Base-by-base conservation (phyloP, 1,139 yeast genomes). In the Kurtzmaniella quercitrusa region DNA sequence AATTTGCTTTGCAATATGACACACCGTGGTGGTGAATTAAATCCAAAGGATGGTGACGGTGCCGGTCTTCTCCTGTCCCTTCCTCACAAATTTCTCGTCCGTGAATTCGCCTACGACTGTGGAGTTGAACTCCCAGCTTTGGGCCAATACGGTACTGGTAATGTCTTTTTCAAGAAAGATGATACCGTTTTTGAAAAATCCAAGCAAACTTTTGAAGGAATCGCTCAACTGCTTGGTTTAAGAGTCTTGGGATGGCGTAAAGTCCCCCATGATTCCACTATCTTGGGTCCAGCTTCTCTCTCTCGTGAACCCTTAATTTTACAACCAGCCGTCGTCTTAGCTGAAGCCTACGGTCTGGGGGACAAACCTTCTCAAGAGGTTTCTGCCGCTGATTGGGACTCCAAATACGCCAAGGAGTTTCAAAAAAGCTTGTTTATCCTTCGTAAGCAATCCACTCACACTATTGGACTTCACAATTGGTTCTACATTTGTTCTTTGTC, bases 21-120 rank as follows among this genome's bases (percentile, higher is more conserved):
- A 50, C 98, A 93, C 66, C 81, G 98, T 70, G 98, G 98, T 61
- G 98, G 98, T 41, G 97, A 91, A 50, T 82, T 95, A 40, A 96
- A 90, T 61, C 95, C 98, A 25, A 81, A 91, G 58, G 97, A 93
- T 62, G 98, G 98, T 67, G 98, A 93, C 63, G 98, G 98, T 68
- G 98, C 98, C 37, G 98, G 98, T 64, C 90, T 93, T 50, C 81
- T 93, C 78, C 81, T 94, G 43, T 85, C 96, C 38, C 82, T 93
- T 51, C 97, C 98, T 37, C 96, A 91, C 68, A 82, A 77, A 53
- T 88, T 93, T 63, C 81, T 93, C 71, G 66, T 68, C 49, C 81
- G 93, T 62, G 98, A 93, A 68, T 91, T 91, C 65, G 79, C 80
- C 55, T 79, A 78, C 59, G 77, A 81, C 58, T 72, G 79, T 54